Conservation (phyloP, 2,329 filamentous ascomycete species). For the Sarocladium brachiariae region DNA sequence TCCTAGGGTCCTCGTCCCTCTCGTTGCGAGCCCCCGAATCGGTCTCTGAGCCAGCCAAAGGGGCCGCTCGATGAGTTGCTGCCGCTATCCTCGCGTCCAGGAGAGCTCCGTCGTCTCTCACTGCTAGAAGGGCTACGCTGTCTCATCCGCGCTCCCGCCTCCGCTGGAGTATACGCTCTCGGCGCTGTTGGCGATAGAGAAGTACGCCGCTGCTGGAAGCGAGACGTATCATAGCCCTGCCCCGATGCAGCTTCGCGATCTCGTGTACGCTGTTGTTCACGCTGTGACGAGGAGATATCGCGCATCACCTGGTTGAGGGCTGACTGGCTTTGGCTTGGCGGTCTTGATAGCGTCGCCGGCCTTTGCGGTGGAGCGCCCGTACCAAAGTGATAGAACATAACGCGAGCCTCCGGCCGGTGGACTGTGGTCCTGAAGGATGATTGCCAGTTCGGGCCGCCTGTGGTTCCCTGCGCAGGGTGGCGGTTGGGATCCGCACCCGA, state of each 20-base stretch:
- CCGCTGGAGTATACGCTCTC: conserved; percentile 20
- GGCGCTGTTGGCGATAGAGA: conserved; percentile 33
- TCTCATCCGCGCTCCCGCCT: conserved; percentile 26
- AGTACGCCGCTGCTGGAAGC: conserved; percentile 26
- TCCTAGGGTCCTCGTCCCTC: conserved; percentile 23
- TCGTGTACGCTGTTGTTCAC: conserved; percentile 19
- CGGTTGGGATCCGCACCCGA: neutral
- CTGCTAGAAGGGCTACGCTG: conserved; percentile 33
- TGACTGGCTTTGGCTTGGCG: conserved; percentile 21
- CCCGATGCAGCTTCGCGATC: conserved; percentile 17
- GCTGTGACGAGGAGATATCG: conserved; percentile 21
- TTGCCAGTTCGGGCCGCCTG: neutral
- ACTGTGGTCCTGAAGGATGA: neutral
- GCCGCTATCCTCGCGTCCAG: conserved; percentile 23
- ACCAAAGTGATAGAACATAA: neutral
- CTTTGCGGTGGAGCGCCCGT: neutral
- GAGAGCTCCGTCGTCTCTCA: conserved; percentile 10
- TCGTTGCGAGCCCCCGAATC: conserved; percentile 27
- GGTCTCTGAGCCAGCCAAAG: conserved; percentile 37
- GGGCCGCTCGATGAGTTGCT: conserved; percentile 28
- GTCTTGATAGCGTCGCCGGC: conserved; percentile 6
- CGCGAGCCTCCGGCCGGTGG: neutral
- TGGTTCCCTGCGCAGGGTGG: neutral
- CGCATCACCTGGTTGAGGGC: conserved; percentile 25
- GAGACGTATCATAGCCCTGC: conserved; percentile 26